Evolutionary conservation across 495 filamentous ascomycete genomes (phyloP), one percentile per base, ranked within the genome.

Genomic region (Apodospora peruviana): DNA sequence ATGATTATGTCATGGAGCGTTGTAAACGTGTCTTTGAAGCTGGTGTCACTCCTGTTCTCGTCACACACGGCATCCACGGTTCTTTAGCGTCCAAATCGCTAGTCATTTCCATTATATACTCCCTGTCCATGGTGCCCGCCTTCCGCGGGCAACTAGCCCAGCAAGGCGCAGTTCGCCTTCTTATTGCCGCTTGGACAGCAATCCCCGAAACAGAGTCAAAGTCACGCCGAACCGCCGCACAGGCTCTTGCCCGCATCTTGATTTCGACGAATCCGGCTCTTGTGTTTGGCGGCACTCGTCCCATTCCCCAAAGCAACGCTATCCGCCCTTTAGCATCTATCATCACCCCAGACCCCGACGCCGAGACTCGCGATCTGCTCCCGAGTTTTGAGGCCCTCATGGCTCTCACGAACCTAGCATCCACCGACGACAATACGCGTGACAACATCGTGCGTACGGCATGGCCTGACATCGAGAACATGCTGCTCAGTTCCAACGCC

Each of bases 371-470:
- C 38, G 83, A 91, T 61, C 82, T 96, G n/a, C 76, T 96, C 5
- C 88, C 91, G 0, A 80, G 85, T 3, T 98, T 96, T 59, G 93
- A 98, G 61, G 78, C 86, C 2, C 76, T 97, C 12, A 81, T 97
- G 47, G 94, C 93, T 2, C 78, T 98, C 23, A 96, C 93, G 1
- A 98, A 98, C 57, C 77, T 97, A 7, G 93, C 91, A 1, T 91
- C 89, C 0, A 81, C 82, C 14, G 78, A 85, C 22, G 78, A 88
- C 59, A 73, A 83, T 10, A 83, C 86, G 1, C 75, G 87, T 4
- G 76, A 80, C 40, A 66, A 75, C 11, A 94, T 91, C 45, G 83
- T 91, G 24, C 83, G 86, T 23, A 70, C 76, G 32, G 81, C 82
- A 10, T 90, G 86, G 78, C 50, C 82, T 7, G 78, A 74, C 25